Evolutionary conservation across 345 rosid genomes (phyloP), one percentile per base, ranked within the genome.

Genomic region (Acer campestre): DNA sequence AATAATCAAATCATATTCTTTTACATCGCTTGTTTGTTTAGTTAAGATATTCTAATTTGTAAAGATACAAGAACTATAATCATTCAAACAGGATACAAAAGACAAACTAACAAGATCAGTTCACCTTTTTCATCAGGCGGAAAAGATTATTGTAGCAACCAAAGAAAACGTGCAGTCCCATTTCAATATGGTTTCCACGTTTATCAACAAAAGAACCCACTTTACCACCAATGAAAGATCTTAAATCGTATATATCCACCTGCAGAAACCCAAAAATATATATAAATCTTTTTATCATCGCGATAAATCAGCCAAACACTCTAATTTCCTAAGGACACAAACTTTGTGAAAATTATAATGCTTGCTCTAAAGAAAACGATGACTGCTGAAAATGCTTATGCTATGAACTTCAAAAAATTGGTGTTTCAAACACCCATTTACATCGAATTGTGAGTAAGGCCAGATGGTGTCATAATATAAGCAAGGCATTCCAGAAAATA

Each of bases 61-160:
- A 77, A 40, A n/a, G 46, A 75, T 18, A 38, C 14, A 67, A 42
- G 25, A 67, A 14, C 1, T 64, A 13, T 42, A 6, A 69, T 48
- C 70, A 9, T 68, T 22, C 62, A 27, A 76, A 77, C 25, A 55
- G 49, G 29, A 48, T 42, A 61, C 42, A 4, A 59, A 59, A 9
- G 61, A 46, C 65, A 68, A 68, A 67, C 27, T 46, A 79, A 69
- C 29, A 67, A 75, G 68, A 65, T 72, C 17, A 16, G 9, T 48
- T 84, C 79, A 91, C 99, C 98, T 96, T 96, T 86, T 94, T 94
- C 97, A 96, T 87, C 84, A 96, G 85, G 10, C 99, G 97, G 72
- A 94, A 96, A 75, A 96, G 97, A 85, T 96, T 96, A 84, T 87
- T 96, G 82, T 96, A 96, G 90, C 99, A 96, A 51, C 99, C 99